These are phyloP conservation scores for Starmerella stigmatis DNA, from an alignment of 805 yeast genomes.

Conservation along the genomic window DNA sequence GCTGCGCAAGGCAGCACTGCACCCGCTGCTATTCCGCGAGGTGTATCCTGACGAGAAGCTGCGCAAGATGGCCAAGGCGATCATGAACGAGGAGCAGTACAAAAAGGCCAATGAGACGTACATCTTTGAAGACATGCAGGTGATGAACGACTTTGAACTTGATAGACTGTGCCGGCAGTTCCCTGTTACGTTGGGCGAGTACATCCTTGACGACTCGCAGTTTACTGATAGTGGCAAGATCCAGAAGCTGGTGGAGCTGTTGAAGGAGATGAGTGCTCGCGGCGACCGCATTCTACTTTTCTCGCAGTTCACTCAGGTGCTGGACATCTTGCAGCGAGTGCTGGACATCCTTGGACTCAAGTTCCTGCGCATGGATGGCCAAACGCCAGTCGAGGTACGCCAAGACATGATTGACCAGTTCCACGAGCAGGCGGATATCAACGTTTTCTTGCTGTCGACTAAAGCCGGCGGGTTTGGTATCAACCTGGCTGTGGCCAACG, in stretches of 20 bases:
- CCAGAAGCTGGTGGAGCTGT: conserved; percentile 41
- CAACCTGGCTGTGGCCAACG: conserved; percentile 88
- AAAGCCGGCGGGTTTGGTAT: conserved; percentile 99
- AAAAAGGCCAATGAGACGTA: conserved; percentile 61
- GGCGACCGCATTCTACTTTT: conserved; percentile 68
- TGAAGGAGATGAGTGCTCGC: conserved; percentile 40
- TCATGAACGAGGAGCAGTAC: conserved; percentile 74
- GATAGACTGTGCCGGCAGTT: conserved; percentile 63
- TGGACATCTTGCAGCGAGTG: conserved; percentile 76
- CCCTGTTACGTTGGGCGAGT: conserved; percentile 49
- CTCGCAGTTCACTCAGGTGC: conserved; percentile 83
- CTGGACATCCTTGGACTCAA: conserved; percentile 53
- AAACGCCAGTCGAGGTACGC: conserved; percentile 82
- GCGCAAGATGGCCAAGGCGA: conserved; percentile 59
- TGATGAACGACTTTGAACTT: conserved; percentile 86
- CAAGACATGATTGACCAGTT: conserved; percentile 85
- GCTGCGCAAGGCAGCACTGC: conserved; percentile 83
- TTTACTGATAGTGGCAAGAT: conserved; percentile 73
- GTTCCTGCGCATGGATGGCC: conserved; percentile 85
- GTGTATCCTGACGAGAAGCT: conserved; percentile 48
- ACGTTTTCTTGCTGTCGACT: conserved; percentile 80
- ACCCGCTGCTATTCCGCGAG: conserved; percentile 73
- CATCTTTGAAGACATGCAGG: conserved; percentile 88
- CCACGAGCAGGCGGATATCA: conserved; percentile 69
- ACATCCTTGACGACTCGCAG: conserved; percentile 42